These are phyloP conservation scores for Gnomoniopsis smithogilvyi DNA, from an alignment of 2,329 filamentous ascomycete genomes.

Conservation along the genomic window DNA sequence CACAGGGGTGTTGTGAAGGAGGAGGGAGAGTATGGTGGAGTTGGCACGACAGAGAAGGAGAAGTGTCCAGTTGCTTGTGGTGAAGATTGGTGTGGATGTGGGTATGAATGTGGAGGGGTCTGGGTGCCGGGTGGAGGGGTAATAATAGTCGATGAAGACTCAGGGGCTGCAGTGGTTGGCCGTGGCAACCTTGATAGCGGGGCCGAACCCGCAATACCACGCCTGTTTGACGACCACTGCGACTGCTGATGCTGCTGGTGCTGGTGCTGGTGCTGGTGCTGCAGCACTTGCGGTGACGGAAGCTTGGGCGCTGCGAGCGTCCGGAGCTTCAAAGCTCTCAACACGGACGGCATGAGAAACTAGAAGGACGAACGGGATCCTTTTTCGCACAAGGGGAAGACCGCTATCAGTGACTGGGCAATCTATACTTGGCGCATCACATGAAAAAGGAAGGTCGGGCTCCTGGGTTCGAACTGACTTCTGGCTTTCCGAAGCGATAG, in stretches of 20 bases:
- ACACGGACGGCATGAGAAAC: background rate
- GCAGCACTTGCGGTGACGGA: background rate
- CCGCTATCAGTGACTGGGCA: background rate
- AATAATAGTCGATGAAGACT: background rate
- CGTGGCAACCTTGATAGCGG: conserved; percentile 3
- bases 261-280: background rate
- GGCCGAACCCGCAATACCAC: background rate
- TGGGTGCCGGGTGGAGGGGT: conserved; percentile 6
- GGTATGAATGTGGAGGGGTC: conserved; percentile 14
- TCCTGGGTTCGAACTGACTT: background rate
- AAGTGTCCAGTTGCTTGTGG: conserved; percentile 4
- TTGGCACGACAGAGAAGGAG: conserved; percentile 8
- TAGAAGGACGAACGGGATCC: background rate
- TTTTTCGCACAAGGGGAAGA: background rate
- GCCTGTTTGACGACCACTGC: no score
- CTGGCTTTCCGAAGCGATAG: background rate
- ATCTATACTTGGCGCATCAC: background rate
- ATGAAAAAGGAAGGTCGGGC: background rate
- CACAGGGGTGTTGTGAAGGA: conserved; percentile 15
- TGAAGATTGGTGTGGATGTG: conserved; percentile 13
- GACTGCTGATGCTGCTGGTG: background rate
- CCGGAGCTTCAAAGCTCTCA: background rate
- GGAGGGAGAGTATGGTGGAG: conserved; percentile 2
- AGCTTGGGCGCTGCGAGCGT: background rate
- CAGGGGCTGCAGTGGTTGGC: conserved; percentile 4